Conservation (phyloP, 2,329 filamentous ascomycete genomes). For the Helotiales sp. region DNA sequence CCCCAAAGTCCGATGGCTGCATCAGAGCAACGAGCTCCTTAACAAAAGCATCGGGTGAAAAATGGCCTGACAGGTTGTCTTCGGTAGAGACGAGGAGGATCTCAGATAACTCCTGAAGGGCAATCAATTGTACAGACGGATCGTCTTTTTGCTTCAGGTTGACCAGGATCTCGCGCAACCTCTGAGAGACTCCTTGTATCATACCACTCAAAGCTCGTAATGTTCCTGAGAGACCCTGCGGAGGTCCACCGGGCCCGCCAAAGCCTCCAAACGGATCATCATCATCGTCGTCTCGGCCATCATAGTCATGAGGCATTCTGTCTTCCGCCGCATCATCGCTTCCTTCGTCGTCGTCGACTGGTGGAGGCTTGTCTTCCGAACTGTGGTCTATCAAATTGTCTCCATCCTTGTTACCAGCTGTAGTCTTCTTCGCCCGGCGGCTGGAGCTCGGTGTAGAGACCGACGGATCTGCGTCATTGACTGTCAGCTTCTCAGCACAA, state of each 20-base stretch:
- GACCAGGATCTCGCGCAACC: constrained; percentile 74
- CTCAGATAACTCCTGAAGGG: constrained; percentile 89
- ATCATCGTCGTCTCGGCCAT: constrained; percentile 54
- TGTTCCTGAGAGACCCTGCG: constrained; percentile 72
- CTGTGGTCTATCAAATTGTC: constrained; percentile 66
- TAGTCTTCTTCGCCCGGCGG: constrained; percentile 51
- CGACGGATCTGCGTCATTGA: constrained; percentile 35
- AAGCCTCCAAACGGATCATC: constrained; percentile 66
- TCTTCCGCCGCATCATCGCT: constrained; percentile 62
- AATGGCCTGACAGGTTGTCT: constrained; percentile 92
- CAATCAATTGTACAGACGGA: constrained; percentile 83
- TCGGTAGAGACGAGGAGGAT: constrained; percentile 93
- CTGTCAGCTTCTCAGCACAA: constrained; percentile 39
- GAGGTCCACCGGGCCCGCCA: constrained; percentile 62
- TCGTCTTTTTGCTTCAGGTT: constrained; percentile 83
- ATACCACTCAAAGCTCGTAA: constrained; percentile 87
- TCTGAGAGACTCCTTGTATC: constrained; percentile 80
- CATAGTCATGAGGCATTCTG: constrained; percentile 52
- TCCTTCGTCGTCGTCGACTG: constrained; percentile 45
- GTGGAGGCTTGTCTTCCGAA: constrained; percentile 26
- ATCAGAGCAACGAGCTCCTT: constrained; percentile 92
- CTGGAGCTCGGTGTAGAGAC: constrained; percentile 29
- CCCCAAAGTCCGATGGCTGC: constrained; percentile 81
- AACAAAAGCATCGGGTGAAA: constrained; percentile 90
- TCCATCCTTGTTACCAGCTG: constrained; percentile 58